Conservation (phyloP, 306 rosid species). For the Astragalus membranaceus region DNA sequence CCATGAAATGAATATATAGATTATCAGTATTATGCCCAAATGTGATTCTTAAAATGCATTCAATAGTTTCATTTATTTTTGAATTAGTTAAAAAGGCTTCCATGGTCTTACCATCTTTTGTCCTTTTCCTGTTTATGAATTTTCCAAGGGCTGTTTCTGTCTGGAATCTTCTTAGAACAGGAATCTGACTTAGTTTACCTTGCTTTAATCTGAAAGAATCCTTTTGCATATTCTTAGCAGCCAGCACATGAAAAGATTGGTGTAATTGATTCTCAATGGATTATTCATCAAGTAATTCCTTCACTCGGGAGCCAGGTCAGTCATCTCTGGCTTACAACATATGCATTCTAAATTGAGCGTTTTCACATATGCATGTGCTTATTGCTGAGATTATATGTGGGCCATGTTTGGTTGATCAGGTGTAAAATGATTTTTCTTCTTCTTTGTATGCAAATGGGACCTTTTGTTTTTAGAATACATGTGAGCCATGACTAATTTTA, state of each 20-base stretch:
- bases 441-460: not conserved
- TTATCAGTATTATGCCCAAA: slow-evolving; percentile 6
- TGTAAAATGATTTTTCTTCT: not conserved
- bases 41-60: slow-evolving; percentile 1
- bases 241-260: slow-evolving; percentile 98
- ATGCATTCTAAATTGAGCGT: not conserved
- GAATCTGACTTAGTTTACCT: not conserved
- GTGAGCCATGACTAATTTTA: not conserved
- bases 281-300: slow-evolving; percentile 92
- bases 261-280: slow-evolving; percentile 96
- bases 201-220: slow-evolving; percentile 11
- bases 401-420: not conserved
- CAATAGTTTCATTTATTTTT: not conserved
- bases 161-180: slow-evolving; percentile 7
- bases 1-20: not conserved
- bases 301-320: slow-evolving; percentile 88
- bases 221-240: slow-evolving; percentile 33
- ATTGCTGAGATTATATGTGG: slow-evolving; percentile 5
- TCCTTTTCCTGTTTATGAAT: not conserved
- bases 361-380: not conserved
- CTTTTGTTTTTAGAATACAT: not conserved
- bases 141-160: not conserved
- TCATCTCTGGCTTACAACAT: slow-evolving; percentile 5
- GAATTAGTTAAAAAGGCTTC: slow-evolving; percentile 10
- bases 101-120: not conserved